Conservation (phyloP, 345 rosid species). For the Rhodamnia rubescens region DNA sequence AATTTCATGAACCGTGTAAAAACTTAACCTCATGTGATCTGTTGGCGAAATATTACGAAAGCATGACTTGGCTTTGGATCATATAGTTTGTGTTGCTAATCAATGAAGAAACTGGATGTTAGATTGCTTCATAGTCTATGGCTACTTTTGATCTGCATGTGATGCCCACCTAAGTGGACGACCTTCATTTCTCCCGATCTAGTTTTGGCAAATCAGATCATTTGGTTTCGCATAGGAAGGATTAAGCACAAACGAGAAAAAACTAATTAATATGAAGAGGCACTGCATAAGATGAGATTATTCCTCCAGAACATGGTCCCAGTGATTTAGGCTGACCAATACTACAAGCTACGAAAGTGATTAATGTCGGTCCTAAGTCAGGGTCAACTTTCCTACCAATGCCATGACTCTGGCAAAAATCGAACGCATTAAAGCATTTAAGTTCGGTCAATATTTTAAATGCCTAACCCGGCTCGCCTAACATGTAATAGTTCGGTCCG, state of each 20-base stretch:
- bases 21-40: neutral
- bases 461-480: neutral
- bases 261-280: neutral
- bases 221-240: neutral
- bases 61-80: neutral
- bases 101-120: neutral
- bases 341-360: neutral
- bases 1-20: neutral
- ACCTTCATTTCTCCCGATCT: neutral
- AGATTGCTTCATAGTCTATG: neutral
- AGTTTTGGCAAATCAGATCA: neutral
- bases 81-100: neutral
- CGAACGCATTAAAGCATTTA: neutral
- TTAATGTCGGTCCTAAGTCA: neutral
- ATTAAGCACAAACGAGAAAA: neutral
- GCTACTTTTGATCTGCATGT: neutral
- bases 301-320: neutral
- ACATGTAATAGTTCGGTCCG: neutral
- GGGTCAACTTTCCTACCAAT: neutral
- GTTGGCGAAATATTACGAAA: neutral
- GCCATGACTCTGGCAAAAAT: neutral
- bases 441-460: neutral
- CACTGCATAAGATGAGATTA: neutral
- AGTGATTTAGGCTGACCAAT: neutral
- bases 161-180: neutral